Conservation (phyloP, 176 grass and related monocot genomes). For the Triticum turgidum region DNA sequence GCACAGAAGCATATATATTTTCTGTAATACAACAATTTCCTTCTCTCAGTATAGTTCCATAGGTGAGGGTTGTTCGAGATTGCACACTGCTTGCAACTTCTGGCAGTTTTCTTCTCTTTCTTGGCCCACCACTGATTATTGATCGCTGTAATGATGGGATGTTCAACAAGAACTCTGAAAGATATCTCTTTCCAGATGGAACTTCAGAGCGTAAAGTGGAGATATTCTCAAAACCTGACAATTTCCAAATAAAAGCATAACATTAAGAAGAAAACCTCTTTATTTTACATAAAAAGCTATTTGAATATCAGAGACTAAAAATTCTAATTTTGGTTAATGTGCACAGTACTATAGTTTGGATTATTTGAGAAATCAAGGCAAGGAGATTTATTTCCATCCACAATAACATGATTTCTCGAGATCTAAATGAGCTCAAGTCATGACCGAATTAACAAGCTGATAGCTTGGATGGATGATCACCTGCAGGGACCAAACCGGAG, state of each 20-base stretch:
- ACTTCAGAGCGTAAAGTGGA: conserved; percentile 42
- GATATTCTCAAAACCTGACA: conserved; percentile 34
- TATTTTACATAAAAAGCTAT: conserved; percentile 23
- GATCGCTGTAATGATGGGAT: conserved; percentile 50
- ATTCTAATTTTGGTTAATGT: conserved; percentile 9
- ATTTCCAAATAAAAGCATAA: conserved; percentile 29
- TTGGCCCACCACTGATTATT: conserved; percentile 35
- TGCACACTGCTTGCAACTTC: conserved; percentile 31
- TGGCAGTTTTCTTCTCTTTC: conserved; percentile 54
- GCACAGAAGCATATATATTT: conserved; percentile 72
- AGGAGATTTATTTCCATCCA: conserved; percentile 28
- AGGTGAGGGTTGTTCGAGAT: conserved; percentile 43
- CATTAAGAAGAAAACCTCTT: not conserved
- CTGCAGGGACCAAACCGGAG: conserved; percentile 37
- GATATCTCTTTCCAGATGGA: conserved; percentile 51
- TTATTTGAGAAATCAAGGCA: conserved; percentile 31
- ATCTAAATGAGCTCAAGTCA: conserved; percentile 45
- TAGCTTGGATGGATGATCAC: conserved; percentile 39
- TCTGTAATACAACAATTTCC: conserved; percentile 51
- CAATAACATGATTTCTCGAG: conserved; percentile 26
- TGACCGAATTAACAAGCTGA: conserved; percentile 42
- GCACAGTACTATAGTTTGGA: conserved; percentile 20
- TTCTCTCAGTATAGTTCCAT: conserved; percentile 67
- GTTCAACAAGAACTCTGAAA: conserved; percentile 54
- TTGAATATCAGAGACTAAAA: conserved; percentile 33